Percentiles rank a stretch among this genome's conserved stretches.
Conservation (phyloP, 1,284 basidiomycete species). For the Rhodotorula sp. region DNA sequence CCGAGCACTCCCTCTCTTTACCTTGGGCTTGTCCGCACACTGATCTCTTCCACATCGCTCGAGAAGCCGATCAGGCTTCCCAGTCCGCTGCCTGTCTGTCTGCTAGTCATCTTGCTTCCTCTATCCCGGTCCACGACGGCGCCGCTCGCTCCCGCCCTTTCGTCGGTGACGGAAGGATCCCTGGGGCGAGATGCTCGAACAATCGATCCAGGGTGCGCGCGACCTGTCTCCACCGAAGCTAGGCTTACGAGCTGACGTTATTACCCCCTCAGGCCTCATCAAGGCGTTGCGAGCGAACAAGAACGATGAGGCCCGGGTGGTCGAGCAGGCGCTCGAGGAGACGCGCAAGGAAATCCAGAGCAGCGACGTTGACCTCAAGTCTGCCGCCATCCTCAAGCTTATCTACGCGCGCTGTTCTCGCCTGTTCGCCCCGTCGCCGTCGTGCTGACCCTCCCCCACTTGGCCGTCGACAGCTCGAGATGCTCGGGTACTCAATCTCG, state of each 20-base stretch:
- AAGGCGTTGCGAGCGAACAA: constrained; percentile 48
- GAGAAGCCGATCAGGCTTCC: no score
- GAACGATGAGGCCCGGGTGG: constrained; percentile 51
- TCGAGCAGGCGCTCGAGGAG: constrained; percentile 58
- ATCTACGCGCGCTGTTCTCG: constrained; percentile 71
- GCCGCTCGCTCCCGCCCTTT: no score
- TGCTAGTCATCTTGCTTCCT: no score
- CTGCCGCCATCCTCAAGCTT: constrained; percentile 89
- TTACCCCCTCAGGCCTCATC: constrained; percentile 33
- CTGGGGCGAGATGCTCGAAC: constrained; percentile 2
- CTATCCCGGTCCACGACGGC: no score
- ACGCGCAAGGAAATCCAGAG: constrained; percentile 85
- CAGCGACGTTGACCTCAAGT: constrained; percentile 96
- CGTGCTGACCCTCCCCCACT: not conserved
- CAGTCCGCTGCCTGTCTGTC: no score
- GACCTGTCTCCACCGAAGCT: not conserved
- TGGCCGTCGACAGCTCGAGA: constrained; percentile 65
- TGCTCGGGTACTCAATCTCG: constrained; percentile 86
- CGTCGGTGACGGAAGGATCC: not conserved
- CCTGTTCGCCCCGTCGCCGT: not conserved
- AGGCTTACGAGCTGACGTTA: not conserved
- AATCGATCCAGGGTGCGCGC: not conserved
- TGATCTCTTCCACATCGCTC: no score
- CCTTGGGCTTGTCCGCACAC: no score
- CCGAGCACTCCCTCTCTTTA: no score